A percentile compares a stretch with the other conserved stretches of the same genome.
phyloP scores from a whole-genome alignment of 768 basidiomycete genomes.

The Hygrophorus pudorinus region DNA sequence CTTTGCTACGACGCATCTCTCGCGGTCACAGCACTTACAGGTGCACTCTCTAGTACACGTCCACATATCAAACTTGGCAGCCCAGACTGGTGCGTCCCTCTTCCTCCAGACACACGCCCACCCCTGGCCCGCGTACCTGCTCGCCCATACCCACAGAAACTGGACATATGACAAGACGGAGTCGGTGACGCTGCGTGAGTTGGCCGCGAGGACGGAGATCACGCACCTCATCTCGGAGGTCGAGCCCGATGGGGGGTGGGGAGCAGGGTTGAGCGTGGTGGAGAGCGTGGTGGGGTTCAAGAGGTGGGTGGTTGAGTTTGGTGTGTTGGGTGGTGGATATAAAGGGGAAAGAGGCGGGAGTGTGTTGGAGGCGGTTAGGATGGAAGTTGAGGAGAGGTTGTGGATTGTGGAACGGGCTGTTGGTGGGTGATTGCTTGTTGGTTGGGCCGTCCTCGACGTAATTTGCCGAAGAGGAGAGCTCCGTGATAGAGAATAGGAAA shows the following conservation, averaged over 20 bases:
- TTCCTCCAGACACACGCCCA: slow-evolving; percentile 66
- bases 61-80: slow-evolving; percentile 76
- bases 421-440: too few relatives aligned
- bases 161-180: slow-evolving; percentile 88
- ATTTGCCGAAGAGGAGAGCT: too few relatives aligned
- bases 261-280: slow-evolving; percentile 31
- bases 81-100: slow-evolving; percentile 84
- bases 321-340: slow-evolving; percentile 13
- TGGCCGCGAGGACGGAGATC: slow-evolving; percentile 29
- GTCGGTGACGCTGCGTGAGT: slow-evolving; percentile 30
- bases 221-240: slow-evolving; percentile 58
- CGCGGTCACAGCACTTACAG: too few relatives aligned
- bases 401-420: slow-evolving; percentile 37
- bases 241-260: slow-evolving; percentile 16
- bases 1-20: not conserved
- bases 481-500: too few relatives aligned
- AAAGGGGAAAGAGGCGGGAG: slow-evolving; percentile 9
- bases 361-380: slow-evolving; percentile 19
- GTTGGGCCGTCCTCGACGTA: too few relatives aligned
- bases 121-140: slow-evolving; percentile 31
- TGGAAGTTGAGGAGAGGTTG: slow-evolving; percentile 30
- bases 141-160: slow-evolving; percentile 5
- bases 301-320: slow-evolving; percentile 24
- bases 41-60: slow-evolving; percentile 38
- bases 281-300: slow-evolving; percentile 36